phyloP scores from a whole-genome alignment of 164 flowering plant genomes.

The Nymphaea thermarum region DNA sequence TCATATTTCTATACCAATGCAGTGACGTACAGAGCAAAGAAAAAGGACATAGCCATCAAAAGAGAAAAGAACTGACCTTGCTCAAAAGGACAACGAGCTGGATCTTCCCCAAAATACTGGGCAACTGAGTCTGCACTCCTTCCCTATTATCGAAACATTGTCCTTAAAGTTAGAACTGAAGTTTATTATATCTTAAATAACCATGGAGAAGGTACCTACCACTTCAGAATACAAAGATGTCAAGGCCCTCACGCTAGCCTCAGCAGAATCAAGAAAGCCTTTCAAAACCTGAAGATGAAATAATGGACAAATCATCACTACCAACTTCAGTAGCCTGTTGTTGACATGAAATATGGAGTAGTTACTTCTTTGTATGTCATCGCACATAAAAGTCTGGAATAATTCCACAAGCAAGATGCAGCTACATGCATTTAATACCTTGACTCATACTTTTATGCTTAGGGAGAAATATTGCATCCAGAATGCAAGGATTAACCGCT shows the following conservation, averaged over 20 bases:
- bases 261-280: constrained; percentile 85
- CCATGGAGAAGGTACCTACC: constrained; percentile 36
- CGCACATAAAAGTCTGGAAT: too few relatives aligned
- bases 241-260: constrained; percentile 91
- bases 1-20: too few relatives aligned
- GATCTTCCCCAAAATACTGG: constrained; percentile 98
- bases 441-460: too few relatives aligned
- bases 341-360: too few relatives aligned
- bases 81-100: constrained; percentile 95
- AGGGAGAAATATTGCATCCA: too few relatives aligned
- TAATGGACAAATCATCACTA: not conserved
- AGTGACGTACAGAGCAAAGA: too few relatives aligned
- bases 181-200: not conserved
- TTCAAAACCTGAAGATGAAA: constrained; percentile 52
- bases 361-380: too few relatives aligned
- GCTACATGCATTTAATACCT: too few relatives aligned
- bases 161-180: not conserved
- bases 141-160: constrained; percentile 35
- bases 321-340: not conserved
- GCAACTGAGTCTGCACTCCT: constrained; percentile 94
- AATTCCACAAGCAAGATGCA: too few relatives aligned
- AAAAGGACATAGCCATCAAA: not conserved
- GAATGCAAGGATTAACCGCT: too few relatives aligned
- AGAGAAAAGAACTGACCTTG: constrained; percentile 49
- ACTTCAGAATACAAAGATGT: constrained; percentile 91